Evolutionary conservation across 805 yeast species (phyloP), one percentile per base, ranked within the genome.

Genomic region (Wickerhamiella cacticola): DNA sequence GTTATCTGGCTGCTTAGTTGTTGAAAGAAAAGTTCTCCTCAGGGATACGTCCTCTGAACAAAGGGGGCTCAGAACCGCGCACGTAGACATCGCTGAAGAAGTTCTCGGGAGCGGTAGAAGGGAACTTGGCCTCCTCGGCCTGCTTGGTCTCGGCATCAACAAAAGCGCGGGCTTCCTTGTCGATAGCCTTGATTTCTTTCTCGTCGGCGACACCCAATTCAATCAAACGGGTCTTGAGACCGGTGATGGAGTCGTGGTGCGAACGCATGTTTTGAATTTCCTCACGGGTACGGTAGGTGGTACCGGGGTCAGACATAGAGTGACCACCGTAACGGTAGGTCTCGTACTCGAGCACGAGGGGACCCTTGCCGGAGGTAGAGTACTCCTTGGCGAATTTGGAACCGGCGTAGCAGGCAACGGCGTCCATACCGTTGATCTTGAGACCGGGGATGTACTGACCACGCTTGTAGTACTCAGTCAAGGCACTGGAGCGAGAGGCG

Each of bases 291-390:
- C 98, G 83, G 81, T 92, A 92, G 57, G 98, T 92, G 68, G 98
- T 92, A 77, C 98, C 98, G 63, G 98, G 98, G 72, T 92, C 98
- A 59, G 97, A 89, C 97, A 92, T 92, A 59, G 98, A 92, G 79
- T 92, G 98, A 69, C 98, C 98, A 75, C 97, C 97, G 68, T 92
- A 92, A 77, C 98, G 83, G 74, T 92, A 92, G 60, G 98, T 92
- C 74, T 88, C 96, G 71, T 82, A 92, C 75, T 92, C 98, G 59
- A 92, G 65, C 48, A 92, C 95, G 58, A 92, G 70, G 55, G 98
- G 98, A 56, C 97, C 98, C 63, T 89, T 88, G 63, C 95, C 96
- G 52, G 80, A 71, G 53, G 82, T 74, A 68, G 84, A 74, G 95
- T 94, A 92, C 69, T 89, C 95, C 74, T 87, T 88, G 63, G 97